Base-by-base conservation (phyloP, 225 moss, liverwort and hornwort species). In the Sphagnum contortum region DNA sequence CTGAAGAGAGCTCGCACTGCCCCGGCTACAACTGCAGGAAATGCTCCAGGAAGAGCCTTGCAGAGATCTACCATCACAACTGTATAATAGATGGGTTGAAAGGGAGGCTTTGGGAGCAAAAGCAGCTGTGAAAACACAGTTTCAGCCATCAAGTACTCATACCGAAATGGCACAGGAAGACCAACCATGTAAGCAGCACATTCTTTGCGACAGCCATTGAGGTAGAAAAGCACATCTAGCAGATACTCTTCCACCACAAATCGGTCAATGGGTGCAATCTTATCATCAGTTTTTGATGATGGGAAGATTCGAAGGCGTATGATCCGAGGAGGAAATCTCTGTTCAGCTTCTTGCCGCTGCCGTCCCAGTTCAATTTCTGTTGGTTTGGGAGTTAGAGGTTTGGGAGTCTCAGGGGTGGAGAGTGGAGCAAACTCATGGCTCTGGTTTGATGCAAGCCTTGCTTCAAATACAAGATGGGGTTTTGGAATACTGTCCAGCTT, bases 241-340 rank as follows among this genome's bases (percentile, higher is more conserved):
- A 98, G 73, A 69, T 98, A 98, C 72, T 98, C 98, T 68, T 93
- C 93, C n/a, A 98, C 93, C n/a, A 98, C 92, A 63, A 98, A 98
- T 59, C 98, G 84, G 67, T 98, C 98, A 14, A 93, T 84, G 11
- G 89, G 79, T 3, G 98, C 85, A 59, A 98, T 91, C 70, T 84
- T 92, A 86, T 89, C 98, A 65, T 98, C 98, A 0, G 98, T 98
- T 70, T 89, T 93, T 5, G 93, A 80, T 52, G 84, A 45, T 46
- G 98, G 89, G 45, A 98, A 98, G 44, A 98, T 98, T n/a, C 82
- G 87, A 63, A 98, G 81, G 55, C 87, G 92, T 69, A 84, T 79
- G 57, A 78, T 81, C 64, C 93, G 75, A 47, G 80, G 89, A 56
- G 98, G 93, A 63, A 81, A 98, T 3, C 72, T 73, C 13, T 76